Evolutionary conservation across 176 grass and related monocot genomes (phyloP), one percentile per base, ranked within the genome.

Genomic region (Zoysia japonica): DNA sequence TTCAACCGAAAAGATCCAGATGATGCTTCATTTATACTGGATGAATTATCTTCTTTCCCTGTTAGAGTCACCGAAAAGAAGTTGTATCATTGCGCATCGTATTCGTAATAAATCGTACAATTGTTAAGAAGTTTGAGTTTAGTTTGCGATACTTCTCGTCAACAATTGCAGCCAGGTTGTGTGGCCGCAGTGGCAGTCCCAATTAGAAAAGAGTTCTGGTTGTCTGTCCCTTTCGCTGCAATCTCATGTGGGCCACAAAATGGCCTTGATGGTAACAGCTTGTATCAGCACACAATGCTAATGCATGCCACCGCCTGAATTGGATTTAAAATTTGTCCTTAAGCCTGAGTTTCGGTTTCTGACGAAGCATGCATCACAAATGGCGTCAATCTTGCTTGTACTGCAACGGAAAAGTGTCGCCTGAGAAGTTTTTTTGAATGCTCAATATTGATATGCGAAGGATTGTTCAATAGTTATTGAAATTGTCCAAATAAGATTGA

Each of bases 11-110:
- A 37, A 73, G 66, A 68, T 53, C 63, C 81, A 75, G 66, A 20
- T 75, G 76, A 17, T 41, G 47, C 81, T 75, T 83, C 76, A 84
- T 75, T 88, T 88, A 75, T 84, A 63, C 20, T 14, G 13, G 52
- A 19, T 9, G 44, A 28, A 28, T 28, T 28, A 74, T 62, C 53
- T 35, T 69, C 15, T 62, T 63, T 84, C 81, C 50, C 11, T 74
- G 51, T 38, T 61, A 73, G 41, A 11, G 49, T 49, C 51, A 46
- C 45, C 37, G 6, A 17, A 61, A 54, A 68, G 46, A 83, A 52
- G 62, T 3, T 2, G 20, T 39, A 76, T 87, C 76, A 82, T 71
- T 64, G 47, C 9, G 14, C 84, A 80, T 67, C 51, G 1, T 72
- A 48, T 68, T 42, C 70, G 46, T 63, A 76, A 38, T 35, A 17